These are phyloP conservation scores for Aureobasidium subglaciale DNA, from an alignment of 2,329 filamentous ascomycete genomes.

Conservation along the genomic window DNA sequence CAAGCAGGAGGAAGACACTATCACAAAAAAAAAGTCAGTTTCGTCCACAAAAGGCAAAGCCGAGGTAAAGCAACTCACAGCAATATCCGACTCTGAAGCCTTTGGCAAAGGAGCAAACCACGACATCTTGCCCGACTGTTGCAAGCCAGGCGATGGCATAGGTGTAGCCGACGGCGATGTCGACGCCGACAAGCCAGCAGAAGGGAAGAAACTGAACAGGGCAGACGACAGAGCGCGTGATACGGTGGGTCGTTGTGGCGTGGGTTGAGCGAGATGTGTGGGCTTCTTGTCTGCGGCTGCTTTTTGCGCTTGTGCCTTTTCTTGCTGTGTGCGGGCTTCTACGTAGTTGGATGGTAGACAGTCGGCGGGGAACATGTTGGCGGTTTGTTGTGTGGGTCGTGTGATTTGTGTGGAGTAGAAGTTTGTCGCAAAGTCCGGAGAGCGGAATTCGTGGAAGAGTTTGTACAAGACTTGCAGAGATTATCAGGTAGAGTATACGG, in stretches of 20 bases:
- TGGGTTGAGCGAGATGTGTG: conserved; percentile 1
- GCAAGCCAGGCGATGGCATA: conserved; percentile 11
- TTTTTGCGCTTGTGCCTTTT: not conserved
- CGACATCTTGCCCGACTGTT: conserved; percentile 6
- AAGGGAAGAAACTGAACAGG: conserved; percentile 4
- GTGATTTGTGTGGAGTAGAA: not conserved
- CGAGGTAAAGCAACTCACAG: conserved; percentile 1
- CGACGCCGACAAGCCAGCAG: not conserved
- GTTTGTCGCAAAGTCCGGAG: not conserved
- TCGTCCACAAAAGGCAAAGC: not conserved
- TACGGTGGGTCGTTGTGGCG: not conserved
- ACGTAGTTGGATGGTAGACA: conserved; percentile 26
- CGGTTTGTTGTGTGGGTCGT: not conserved
- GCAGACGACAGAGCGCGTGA: conserved; percentile 14
- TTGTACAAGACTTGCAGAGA: not conserved
- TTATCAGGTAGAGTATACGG: not conserved
- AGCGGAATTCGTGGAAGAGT: not conserved
- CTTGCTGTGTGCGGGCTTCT: conserved; percentile 24
- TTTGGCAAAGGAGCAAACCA: conserved; percentile 14
- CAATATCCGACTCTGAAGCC: conserved; percentile 3
- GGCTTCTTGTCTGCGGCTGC: not conserved
- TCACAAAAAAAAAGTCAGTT: not conserved
- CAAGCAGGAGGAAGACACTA: conserved; percentile 12
- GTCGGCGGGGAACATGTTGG: conserved; percentile 29
- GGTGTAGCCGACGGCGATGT: conserved; percentile 14